A percentile compares a stretch with the other conserved stretches of the same genome.
Evolutionary conservation across 345 rosid genomes (phyloP).

Genomic region (Arabis hirsuta): DNA sequence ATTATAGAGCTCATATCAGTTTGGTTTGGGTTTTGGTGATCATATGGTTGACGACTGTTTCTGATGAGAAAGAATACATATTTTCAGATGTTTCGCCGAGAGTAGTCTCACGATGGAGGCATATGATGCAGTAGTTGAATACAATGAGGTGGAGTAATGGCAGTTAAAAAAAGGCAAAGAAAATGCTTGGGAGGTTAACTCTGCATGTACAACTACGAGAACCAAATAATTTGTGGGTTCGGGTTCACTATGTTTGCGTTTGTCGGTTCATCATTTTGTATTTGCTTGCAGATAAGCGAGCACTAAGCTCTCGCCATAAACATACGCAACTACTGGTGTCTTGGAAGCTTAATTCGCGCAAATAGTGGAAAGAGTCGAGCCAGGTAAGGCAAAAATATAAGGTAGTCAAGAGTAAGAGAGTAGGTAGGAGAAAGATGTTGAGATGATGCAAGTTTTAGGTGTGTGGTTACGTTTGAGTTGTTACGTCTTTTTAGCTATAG

Average conservation of each 20-base stretch:
- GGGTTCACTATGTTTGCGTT: neutral
- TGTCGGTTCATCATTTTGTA: neutral
- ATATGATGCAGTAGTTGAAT: slow-evolving; percentile 66
- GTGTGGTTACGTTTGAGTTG: slow-evolving; percentile 6
- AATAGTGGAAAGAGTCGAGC: neutral
- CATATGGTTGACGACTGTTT: slow-evolving; percentile 5
- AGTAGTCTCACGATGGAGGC: slow-evolving; percentile 65
- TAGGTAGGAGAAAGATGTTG: slow-evolving; percentile 31
- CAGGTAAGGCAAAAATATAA: slow-evolving; percentile 4
- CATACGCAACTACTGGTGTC: slow-evolving; percentile 1
- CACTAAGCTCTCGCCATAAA: neutral
- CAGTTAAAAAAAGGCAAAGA: slow-evolving; percentile 13
- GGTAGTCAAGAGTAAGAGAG: slow-evolving; percentile 30
- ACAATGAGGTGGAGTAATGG: slow-evolving; percentile 41
- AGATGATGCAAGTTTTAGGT: slow-evolving; percentile 36
- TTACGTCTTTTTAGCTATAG: slow-evolving; percentile 6
- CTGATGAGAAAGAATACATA: slow-evolving; percentile 21
- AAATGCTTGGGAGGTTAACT: neutral
- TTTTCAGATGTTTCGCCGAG: slow-evolving; percentile 66
- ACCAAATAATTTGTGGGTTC: neutral
- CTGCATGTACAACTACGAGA: neutral
- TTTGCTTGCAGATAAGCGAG: neutral
- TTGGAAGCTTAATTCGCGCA: slow-evolving; percentile 1
- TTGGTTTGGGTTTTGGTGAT: neutral
- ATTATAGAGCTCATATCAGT: no score